phyloP scores from a whole-genome alignment of 345 rosid genomes.

The Anacardium occidentale region DNA sequence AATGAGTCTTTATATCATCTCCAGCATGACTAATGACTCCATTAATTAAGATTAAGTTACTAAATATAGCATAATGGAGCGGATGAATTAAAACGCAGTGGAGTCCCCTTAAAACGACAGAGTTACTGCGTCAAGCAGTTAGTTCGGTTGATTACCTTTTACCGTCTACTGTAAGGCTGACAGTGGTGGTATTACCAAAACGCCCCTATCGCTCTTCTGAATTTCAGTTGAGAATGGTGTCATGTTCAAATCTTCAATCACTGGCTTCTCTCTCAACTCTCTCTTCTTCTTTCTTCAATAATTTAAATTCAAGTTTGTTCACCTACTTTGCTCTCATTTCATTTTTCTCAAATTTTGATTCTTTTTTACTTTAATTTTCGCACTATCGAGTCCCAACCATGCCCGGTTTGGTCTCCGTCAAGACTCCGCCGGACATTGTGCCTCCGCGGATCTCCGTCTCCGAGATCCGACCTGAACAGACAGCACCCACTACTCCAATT shows the following conservation, averaged over 20 bases:
- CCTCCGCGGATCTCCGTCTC: slow-evolving; percentile 69
- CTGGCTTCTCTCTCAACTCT: slow-evolving; percentile 8
- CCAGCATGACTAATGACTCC: not conserved
- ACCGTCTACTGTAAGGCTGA: not conserved
- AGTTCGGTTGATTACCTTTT: not conserved
- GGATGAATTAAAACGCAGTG: too few relatives aligned
- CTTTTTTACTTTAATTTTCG: too few relatives aligned
- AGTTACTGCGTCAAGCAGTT: not conserved
- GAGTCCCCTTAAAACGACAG: not conserved
- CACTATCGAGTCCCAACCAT: slow-evolving; percentile 30
- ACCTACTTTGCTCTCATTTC: not conserved
- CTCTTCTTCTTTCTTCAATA: not conserved
- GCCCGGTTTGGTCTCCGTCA: slow-evolving; percentile 93
- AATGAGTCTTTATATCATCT: not conserved
- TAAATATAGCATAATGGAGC: too few relatives aligned
- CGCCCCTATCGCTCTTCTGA: not conserved
- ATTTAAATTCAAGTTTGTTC: not conserved
- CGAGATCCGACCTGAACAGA: slow-evolving; percentile 41
- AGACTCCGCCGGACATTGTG: slow-evolving; percentile 72
- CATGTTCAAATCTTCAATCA: slow-evolving; percentile 11
- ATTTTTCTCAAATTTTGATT: not conserved
- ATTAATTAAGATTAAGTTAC: too few relatives aligned
- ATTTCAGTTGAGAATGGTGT: slow-evolving; percentile 16
- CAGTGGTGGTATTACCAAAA: slow-evolving; percentile 4
- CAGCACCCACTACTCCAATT: slow-evolving; percentile 16